Conservation (phyloP, 148 eudicot genomes). For the Nepenthes gracilis region DNA sequence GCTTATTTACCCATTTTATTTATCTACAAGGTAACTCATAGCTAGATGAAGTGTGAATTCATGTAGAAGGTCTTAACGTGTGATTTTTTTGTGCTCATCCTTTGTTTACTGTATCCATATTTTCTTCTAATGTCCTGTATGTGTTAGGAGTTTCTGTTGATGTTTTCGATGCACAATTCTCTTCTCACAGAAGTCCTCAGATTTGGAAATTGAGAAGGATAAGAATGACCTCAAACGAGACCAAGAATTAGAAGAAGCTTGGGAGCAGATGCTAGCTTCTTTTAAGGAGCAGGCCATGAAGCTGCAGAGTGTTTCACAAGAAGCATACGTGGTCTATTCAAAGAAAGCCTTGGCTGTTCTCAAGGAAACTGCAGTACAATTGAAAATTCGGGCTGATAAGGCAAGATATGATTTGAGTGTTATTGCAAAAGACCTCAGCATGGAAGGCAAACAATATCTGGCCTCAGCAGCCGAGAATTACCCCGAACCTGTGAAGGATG, state of each 20-base stretch:
- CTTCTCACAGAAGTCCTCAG: conserved; percentile 34
- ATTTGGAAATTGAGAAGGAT: conserved; percentile 37
- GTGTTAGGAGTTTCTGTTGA: neutral
- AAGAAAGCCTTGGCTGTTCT: conserved; percentile 55
- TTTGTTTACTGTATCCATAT: neutral
- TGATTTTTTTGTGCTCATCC: neutral
- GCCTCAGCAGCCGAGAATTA: conserved; percentile 57
- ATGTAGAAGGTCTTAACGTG: neutral
- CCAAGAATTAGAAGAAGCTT: conserved; percentile 67
- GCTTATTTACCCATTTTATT: too few species aligned
- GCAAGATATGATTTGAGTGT: conserved; percentile 54
- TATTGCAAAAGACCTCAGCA: conserved; percentile 52
- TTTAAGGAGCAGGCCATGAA: conserved; percentile 76
- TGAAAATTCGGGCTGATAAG: conserved; percentile 82
- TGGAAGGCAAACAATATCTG: conserved; percentile 63
- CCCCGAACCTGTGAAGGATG: conserved; percentile 91
- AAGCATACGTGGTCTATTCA: conserved; percentile 76
- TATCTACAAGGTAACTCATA: too few species aligned
- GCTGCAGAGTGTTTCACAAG: conserved; percentile 75
- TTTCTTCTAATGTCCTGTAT: neutral
- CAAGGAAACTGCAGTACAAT: conserved; percentile 57
- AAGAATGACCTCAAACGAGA: conserved; percentile 28
- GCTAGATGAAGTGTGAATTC: neutral
- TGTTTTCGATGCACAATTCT: neutral
- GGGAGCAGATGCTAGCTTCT: conserved; percentile 58